Conservation (phyloP, 2,329 filamentous ascomycete species). For the Colletotrichum euphorbiae region DNA sequence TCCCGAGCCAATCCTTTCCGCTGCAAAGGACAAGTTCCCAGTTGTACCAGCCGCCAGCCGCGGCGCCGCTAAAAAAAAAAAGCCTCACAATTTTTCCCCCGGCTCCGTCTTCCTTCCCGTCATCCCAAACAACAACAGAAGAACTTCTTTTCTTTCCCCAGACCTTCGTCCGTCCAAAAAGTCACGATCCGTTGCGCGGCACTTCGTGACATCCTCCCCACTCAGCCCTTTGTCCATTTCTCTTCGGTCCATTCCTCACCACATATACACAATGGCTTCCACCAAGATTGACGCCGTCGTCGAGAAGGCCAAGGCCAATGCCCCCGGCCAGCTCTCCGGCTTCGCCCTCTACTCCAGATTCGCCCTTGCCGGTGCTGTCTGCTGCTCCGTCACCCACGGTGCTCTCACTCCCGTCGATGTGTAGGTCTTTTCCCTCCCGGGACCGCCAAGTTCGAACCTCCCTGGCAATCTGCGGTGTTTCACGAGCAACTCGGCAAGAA, state of each 20-base stretch:
- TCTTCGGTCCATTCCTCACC: constrained; percentile 39
- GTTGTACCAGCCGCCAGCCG: constrained; percentile 24
- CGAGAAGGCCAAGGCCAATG: constrained; percentile 54
- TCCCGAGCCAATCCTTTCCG: constrained; percentile 40
- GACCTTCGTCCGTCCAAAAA: constrained; percentile 4
- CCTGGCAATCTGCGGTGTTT: constrained; percentile 6
- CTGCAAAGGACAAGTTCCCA: constrained; percentile 38
- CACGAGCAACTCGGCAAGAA: constrained; percentile 6
- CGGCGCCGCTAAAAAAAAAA: constrained; percentile 40
- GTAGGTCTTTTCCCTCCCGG: constrained; percentile 72
- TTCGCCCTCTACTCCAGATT: constrained; percentile 91
- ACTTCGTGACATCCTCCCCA: constrained; percentile 46
- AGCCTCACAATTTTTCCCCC: constrained; percentile 39
- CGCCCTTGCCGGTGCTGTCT: constrained; percentile 96
- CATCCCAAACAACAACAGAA: constrained; percentile 26
- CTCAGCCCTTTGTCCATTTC: constrained; percentile 48
- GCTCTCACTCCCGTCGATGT: constrained; percentile 98
- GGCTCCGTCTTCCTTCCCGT: constrained; percentile 6
- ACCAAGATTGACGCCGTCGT: constrained; percentile 59
- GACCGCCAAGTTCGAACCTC: not conserved
- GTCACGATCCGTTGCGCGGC: constrained; percentile 38
- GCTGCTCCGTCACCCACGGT: constrained; percentile 98
- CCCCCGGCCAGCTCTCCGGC: constrained; percentile 58
- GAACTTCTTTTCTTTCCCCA: constrained; percentile 12
- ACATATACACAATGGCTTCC: constrained; percentile 56